Evolutionary conservation across 176 grass and related monocot genomes (phyloP).

Genomic region (Neostapfia colusana): DNA sequence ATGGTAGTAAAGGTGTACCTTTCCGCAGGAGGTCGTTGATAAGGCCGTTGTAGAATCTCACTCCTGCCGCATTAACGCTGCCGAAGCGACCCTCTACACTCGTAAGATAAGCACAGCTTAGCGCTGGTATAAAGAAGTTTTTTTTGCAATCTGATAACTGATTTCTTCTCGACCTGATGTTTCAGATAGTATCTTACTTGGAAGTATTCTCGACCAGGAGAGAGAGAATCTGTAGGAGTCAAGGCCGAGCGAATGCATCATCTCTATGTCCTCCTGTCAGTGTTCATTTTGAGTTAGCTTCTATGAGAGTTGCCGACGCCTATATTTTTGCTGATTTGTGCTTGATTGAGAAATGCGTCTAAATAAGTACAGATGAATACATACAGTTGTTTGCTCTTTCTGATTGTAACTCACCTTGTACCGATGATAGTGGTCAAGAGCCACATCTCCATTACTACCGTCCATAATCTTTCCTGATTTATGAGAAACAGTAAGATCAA

Average conservation of each 20-base stretch:
- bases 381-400: not conserved
- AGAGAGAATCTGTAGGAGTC: conserved; percentile 73
- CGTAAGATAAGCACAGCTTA: not conserved
- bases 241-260: conserved; percentile 55
- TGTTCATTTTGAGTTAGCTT: not conserved
- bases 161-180: not conserved
- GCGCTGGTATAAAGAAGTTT: not conserved
- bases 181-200: conserved; percentile 36
- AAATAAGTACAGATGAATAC: not conserved
- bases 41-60: conserved; percentile 55
- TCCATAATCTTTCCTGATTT: conserved; percentile 52
- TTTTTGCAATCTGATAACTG: not conserved
- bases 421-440: conserved; percentile 60
- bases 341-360: not conserved
- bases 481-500: not conserved
- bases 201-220: conserved; percentile 73
- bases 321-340: not conserved
- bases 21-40: conserved; percentile 44
- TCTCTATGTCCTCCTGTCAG: conserved; percentile 57
- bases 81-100: conserved; percentile 54
- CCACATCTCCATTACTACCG: conserved; percentile 48
- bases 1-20: conserved; percentile 23
- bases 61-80: conserved; percentile 40
- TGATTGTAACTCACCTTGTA: conserved; percentile 43
- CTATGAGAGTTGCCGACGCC: not conserved